These are phyloP conservation scores for Suhomyces wounanorum DNA, from an alignment of 1,139 yeast species.

Conservation along the genomic window DNA sequence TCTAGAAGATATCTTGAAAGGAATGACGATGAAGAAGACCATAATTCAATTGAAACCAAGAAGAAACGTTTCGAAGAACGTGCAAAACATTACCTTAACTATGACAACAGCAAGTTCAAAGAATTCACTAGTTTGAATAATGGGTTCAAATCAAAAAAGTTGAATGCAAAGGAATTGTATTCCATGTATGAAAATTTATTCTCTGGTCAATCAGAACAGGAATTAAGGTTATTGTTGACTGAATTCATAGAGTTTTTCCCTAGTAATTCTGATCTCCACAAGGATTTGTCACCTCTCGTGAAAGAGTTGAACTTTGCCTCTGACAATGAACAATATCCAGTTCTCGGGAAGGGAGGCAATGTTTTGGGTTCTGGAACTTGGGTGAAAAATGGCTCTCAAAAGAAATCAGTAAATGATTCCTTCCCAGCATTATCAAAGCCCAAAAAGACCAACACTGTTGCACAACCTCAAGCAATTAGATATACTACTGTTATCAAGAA, in stretches of 20 bases:
- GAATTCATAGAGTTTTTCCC: constrained; percentile 62
- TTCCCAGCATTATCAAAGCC: constrained; percentile 59
- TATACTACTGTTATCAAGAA: constrained; percentile 45
- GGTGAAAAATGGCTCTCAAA: constrained; percentile 23
- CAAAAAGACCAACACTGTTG: constrained; percentile 21
- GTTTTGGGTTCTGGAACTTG: constrained; percentile 24
- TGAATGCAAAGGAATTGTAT: constrained; percentile 53
- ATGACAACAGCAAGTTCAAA: constrained; percentile 49
- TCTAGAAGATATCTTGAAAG: constrained; percentile 16
- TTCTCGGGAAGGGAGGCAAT: constrained; percentile 25
- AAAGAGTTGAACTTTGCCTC: constrained; percentile 24
- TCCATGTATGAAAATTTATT: constrained; percentile 57
- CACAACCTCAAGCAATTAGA: constrained; percentile 21
- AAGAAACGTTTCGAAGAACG: constrained; percentile 75
- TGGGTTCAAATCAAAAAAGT: constrained; percentile 46
- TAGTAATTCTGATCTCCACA: constrained; percentile 30
- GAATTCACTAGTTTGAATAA: constrained; percentile 54
- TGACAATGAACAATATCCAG: constrained; percentile 34
- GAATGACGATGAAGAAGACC: constrained; percentile 28
- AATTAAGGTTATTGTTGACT: constrained; percentile 52
- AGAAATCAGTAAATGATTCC: constrained; percentile 33
- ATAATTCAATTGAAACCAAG: constrained; percentile 53
- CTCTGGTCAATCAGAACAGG: constrained; percentile 39
- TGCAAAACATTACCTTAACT: constrained; percentile 73
- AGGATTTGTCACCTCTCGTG: constrained; percentile 28